phyloP scores from a whole-genome alignment of 2,329 filamentous ascomycete genomes.

The Colletotrichum echinochloae region DNA sequence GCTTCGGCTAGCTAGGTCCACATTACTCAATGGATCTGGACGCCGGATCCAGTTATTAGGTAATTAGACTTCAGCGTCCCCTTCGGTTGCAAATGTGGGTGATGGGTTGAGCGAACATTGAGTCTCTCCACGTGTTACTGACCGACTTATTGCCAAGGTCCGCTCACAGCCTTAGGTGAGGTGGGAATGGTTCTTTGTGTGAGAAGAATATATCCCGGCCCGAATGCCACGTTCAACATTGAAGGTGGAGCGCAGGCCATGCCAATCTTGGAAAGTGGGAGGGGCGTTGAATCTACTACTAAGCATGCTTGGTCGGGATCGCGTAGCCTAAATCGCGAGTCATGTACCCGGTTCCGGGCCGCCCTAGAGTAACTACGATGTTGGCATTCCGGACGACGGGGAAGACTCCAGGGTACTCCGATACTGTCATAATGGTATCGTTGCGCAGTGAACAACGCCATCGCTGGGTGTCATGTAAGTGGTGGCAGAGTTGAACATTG shows the following conservation, averaged over 20 bases:
- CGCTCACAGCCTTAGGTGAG: constrained; percentile 20
- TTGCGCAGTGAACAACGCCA: neutral
- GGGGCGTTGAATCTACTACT: constrained; percentile 3
- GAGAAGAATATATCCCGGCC: neutral
- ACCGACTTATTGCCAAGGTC: neutral
- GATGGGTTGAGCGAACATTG: neutral
- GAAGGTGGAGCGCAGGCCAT: constrained; percentile 19
- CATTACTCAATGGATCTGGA: constrained; percentile 13
- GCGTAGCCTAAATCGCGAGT: constrained; percentile 1
- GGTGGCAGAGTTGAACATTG: neutral
- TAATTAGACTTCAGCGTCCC: neutral
- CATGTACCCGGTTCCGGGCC: neutral
- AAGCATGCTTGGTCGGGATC: neutral
- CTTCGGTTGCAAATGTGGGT: constrained; percentile 1
- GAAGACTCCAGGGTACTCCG: neutral
- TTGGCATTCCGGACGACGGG: neutral
- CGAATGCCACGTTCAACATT: constrained; percentile 12
- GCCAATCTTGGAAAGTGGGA: constrained; percentile 9
- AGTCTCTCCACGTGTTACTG: neutral
- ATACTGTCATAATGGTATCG: neutral
- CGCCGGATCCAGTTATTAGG: constrained; percentile 3
- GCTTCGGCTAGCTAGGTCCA: neutral
- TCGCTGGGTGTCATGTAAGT: neutral
- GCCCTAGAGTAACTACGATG: neutral
- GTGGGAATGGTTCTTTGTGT: neutral